Evolutionary conservation across 2,329 filamentous ascomycete genomes (phyloP).

Genomic region (Hypoxylon sp.): DNA sequence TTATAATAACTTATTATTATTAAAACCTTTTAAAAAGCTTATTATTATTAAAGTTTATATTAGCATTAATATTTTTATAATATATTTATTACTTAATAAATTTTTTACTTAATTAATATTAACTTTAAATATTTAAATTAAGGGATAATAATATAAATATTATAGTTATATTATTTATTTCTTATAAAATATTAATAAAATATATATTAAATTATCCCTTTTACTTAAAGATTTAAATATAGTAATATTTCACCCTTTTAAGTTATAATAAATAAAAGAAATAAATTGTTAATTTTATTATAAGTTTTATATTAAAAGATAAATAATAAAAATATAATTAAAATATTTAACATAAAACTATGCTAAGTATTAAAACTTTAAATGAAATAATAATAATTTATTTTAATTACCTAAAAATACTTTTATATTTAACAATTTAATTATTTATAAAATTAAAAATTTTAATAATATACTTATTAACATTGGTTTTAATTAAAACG

Average conservation of each 20-base stretch:
- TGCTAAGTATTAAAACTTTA: not conserved
- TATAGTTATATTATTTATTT: slow-evolving; percentile 7
- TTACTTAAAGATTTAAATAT: slow-evolving; percentile 9
- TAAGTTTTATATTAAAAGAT: not conserved
- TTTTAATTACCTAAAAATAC: slow-evolving; percentile 1
- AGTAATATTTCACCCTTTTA: slow-evolving; percentile 3
- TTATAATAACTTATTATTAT: not conserved
- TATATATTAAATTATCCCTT: slow-evolving; percentile 1
- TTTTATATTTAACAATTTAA: slow-evolving; percentile 1
- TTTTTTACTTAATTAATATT: not conserved
- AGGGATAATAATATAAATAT: slow-evolving; percentile 13
- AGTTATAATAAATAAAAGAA: slow-evolving; percentile 1
- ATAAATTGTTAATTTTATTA: slow-evolving; percentile 2
- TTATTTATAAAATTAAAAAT: slow-evolving; percentile 6
- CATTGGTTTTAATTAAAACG: not conserved
- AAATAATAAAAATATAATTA: not conserved
- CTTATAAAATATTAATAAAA: slow-evolving; percentile 1
- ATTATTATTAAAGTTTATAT: slow-evolving; percentile 6
- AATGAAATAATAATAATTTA: slow-evolving; percentile 1
- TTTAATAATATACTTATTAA: slow-evolving; percentile 1
- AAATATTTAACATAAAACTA: not conserved
- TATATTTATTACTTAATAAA: not conserved
- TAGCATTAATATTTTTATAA: not conserved
- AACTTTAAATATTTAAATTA: slow-evolving; percentile 8
- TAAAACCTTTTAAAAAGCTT: not conserved